phyloP scores from a whole-genome alignment of 352 stramenopile species.

The Phytophthora idaei region DNA sequence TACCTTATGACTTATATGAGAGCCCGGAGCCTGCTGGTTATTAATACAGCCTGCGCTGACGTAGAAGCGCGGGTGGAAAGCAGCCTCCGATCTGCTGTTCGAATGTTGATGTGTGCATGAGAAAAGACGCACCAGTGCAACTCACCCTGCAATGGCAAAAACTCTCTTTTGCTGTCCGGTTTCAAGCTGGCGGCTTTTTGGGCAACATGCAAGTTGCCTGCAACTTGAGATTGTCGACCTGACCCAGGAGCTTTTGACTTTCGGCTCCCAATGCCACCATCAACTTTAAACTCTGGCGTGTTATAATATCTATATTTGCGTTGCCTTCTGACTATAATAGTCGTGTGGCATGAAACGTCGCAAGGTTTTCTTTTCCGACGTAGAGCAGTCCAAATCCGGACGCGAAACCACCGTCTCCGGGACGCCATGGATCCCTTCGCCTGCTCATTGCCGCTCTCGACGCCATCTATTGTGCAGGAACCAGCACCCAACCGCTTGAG shows the following conservation, averaged over 20 bases:
- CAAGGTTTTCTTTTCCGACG: slow-evolving; percentile 2
- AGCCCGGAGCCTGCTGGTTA: no score
- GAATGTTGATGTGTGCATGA: slow-evolving; percentile 19
- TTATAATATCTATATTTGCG: no score
- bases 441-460: slow-evolving; percentile 20
- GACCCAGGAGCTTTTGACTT: no score
- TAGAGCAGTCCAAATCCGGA: not conserved
- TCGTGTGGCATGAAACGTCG: slow-evolving; percentile 2
- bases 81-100: slow-evolving; percentile 25
- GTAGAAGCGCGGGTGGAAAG: slow-evolving; percentile 26
- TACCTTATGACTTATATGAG: no score
- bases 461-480: slow-evolving; percentile 9
- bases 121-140: slow-evolving; percentile 8
- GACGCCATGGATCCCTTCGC: slow-evolving; percentile 13
- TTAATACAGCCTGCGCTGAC: not conserved
- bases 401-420: slow-evolving; percentile 22
- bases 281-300: no score
- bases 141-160: not conserved
- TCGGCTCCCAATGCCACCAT: no score
- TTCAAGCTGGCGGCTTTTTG: not conserved
- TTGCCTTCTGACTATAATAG: no score
- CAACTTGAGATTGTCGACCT: no score
- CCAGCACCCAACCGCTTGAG: not conserved
- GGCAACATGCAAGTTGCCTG: not conserved
- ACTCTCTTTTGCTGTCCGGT: slow-evolving; percentile 19